These are phyloP conservation scores for Macrophomina phaseolina DNA, from an alignment of 2,329 filamentous ascomycete species.

Conservation along the genomic window DNA sequence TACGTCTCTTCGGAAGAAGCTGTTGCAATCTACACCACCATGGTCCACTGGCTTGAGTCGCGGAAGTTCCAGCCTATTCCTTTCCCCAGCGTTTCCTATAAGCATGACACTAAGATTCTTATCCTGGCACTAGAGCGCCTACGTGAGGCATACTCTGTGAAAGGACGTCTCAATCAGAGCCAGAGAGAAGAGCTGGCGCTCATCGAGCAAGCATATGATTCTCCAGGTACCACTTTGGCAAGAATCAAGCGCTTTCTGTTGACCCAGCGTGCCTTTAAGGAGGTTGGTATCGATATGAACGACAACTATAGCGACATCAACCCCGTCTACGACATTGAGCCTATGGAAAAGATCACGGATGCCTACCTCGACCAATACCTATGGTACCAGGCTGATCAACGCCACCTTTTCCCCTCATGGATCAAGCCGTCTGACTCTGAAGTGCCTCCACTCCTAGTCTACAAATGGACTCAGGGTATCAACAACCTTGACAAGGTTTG, in stretches of 20 bases:
- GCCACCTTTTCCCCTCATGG: slow-evolving; percentile 96
- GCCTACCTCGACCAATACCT: slow-evolving; percentile 98
- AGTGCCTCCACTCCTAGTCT: slow-evolving; percentile 89
- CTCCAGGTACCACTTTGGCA: slow-evolving; percentile 91
- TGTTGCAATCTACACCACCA: slow-evolving; percentile 98
- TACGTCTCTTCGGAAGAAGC: slow-evolving; percentile 98
- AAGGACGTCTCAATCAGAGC: slow-evolving; percentile 94
- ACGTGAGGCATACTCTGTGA: slow-evolving; percentile 95
- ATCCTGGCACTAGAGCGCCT: slow-evolving; percentile 93
- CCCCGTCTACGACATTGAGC: slow-evolving; percentile 97
- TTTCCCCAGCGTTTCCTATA: slow-evolving; percentile 98
- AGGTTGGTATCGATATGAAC: slow-evolving; percentile 99
- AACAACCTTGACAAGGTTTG: slow-evolving; percentile 97
- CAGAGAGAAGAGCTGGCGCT: slow-evolving; percentile 95
- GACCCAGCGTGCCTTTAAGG: slow-evolving; percentile 97
- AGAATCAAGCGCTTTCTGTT: slow-evolving; percentile 97
- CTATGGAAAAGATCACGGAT: slow-evolving; percentile 99
- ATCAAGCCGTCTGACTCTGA: slow-evolving; percentile 99
- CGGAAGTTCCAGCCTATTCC: slow-evolving; percentile 98
- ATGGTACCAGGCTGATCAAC: slow-evolving; percentile 98
- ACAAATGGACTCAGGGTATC: slow-evolving; percentile 99
- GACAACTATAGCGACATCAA: slow-evolving; percentile 99
- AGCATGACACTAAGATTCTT: slow-evolving; percentile 98
- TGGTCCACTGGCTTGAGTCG: slow-evolving; percentile 98
- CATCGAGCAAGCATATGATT: slow-evolving; percentile 98